These are phyloP conservation scores for Sodiomyces alkalinus DNA, from an alignment of 2,329 filamentous ascomycete genomes.

Conservation along the genomic window DNA sequence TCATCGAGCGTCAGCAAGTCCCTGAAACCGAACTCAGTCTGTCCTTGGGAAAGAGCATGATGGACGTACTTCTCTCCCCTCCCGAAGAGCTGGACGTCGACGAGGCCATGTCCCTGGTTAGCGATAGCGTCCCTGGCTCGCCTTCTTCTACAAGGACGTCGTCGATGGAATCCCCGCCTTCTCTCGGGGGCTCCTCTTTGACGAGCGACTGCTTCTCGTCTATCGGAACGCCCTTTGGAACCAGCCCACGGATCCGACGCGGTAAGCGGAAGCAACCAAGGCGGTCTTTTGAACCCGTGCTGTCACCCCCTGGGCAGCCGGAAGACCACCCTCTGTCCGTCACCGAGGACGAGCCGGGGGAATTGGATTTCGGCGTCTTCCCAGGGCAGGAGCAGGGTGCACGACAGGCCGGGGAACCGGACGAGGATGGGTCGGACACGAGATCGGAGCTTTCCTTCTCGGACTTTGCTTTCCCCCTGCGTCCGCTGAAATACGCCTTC, in stretches of 20 bases:
- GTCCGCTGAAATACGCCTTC: slow-evolving; percentile 41
- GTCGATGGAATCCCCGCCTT: slow-evolving; percentile 47
- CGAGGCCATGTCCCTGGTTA: slow-evolving; percentile 22
- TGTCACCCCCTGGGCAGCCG: slow-evolving; percentile 35
- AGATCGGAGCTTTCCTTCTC: slow-evolving; percentile 16
- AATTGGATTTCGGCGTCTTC: slow-evolving; percentile 24
- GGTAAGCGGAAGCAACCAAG: slow-evolving; percentile 20
- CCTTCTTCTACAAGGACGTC: slow-evolving; percentile 37
- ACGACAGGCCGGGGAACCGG: too few relatives aligned
- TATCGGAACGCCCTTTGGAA: slow-evolving; percentile 30
- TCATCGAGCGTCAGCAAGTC: slow-evolving; percentile 36
- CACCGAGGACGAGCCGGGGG: slow-evolving; percentile 29
- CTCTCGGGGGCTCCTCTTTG: slow-evolving; percentile 39
- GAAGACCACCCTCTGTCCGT: slow-evolving; percentile 37
- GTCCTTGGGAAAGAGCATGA: slow-evolving; percentile 34
- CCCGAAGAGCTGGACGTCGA: slow-evolving; percentile 42
- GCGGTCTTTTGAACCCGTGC: slow-evolving; percentile 38
- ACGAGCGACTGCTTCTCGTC: slow-evolving; percentile 33
- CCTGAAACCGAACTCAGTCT: slow-evolving; percentile 44
- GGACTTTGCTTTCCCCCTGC: slow-evolving; percentile 21
- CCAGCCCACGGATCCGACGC: slow-evolving; percentile 15
- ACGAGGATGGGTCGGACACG: slow-evolving; percentile 15
- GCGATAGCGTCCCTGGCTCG: slow-evolving; percentile 37
- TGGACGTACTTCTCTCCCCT: slow-evolving; percentile 44
- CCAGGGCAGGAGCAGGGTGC: too few relatives aligned